Conservation (phyloP, 306 rosid species). For the Luffa acutangula region DNA sequence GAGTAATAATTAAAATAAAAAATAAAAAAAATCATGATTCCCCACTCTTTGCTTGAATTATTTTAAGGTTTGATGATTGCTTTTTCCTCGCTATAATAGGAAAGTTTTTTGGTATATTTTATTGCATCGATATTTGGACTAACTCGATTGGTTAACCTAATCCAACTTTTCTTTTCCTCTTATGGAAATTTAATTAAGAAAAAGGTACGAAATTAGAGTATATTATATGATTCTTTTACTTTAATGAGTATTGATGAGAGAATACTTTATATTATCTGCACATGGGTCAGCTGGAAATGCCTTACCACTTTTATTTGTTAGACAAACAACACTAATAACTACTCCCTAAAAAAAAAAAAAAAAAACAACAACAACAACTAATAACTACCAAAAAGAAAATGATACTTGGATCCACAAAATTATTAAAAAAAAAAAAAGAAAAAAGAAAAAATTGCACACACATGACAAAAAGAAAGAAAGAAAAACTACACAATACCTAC, state of each 20-base stretch:
- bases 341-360: too few relatives aligned
- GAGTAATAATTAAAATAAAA: too few relatives aligned
- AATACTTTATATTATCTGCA: not conserved
- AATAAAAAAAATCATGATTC: too few relatives aligned
- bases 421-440: too few relatives aligned
- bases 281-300: slow-evolving; percentile 1
- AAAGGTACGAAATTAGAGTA: not conserved
- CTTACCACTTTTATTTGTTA: not conserved
- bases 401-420: not conserved
- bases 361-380: too few relatives aligned
- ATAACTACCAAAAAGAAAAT: not conserved
- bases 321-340: not conserved
- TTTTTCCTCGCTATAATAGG: not conserved
- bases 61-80: not conserved
- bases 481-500: not conserved
- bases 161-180: not conserved
- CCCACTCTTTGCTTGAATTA: not conserved
- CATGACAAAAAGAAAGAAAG: too few relatives aligned
- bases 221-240: not conserved
- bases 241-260: not conserved
- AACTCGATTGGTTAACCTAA: not conserved
- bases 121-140: not conserved
- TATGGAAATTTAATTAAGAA: not conserved
- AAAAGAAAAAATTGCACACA: too few relatives aligned
- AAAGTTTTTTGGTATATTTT: not conserved